These are phyloP conservation scores for Cladophialophora yegresii DNA, from an alignment of 2,329 filamentous ascomycete species.

Conservation along the genomic window DNA sequence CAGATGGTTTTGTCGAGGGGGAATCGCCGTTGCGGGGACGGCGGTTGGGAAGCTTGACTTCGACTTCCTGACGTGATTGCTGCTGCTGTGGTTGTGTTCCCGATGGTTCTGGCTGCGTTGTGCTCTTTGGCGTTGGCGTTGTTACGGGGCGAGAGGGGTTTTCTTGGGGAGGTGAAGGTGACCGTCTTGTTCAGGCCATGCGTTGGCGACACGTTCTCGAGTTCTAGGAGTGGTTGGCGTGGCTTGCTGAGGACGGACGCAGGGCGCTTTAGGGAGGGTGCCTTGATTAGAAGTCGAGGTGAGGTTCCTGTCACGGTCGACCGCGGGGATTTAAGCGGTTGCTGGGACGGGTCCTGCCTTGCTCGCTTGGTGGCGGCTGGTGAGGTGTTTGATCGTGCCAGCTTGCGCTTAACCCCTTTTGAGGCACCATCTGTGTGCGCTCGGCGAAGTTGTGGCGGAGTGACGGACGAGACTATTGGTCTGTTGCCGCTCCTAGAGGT, in stretches of 20 bases:
- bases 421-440: not conserved
- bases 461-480: not conserved
- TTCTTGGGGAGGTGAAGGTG: not conserved
- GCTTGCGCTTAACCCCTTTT: not conserved
- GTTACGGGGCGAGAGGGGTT: not conserved
- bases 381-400: not conserved
- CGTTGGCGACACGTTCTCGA: constrained; percentile 12
- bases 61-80: too few relatives aligned
- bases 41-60: not conserved
- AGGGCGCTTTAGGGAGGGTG: not conserved
- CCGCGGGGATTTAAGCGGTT: not conserved
- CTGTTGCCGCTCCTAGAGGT: not conserved
- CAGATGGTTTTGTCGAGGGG: not conserved
- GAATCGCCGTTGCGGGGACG: not conserved
- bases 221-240: constrained; percentile 10
- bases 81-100: not conserved
- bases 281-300: constrained; percentile 4
- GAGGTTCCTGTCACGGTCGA: not conserved
- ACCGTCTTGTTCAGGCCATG: not conserved
- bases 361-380: not conserved
- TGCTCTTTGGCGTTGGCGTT: not conserved
- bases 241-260: not conserved
- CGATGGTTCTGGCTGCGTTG: not conserved
- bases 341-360: not conserved
- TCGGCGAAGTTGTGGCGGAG: not conserved